These are phyloP conservation scores for Austroboletus novae-zelandiae DNA, from an alignment of 1,284 basidiomycete genomes.

Conservation along the genomic window DNA sequence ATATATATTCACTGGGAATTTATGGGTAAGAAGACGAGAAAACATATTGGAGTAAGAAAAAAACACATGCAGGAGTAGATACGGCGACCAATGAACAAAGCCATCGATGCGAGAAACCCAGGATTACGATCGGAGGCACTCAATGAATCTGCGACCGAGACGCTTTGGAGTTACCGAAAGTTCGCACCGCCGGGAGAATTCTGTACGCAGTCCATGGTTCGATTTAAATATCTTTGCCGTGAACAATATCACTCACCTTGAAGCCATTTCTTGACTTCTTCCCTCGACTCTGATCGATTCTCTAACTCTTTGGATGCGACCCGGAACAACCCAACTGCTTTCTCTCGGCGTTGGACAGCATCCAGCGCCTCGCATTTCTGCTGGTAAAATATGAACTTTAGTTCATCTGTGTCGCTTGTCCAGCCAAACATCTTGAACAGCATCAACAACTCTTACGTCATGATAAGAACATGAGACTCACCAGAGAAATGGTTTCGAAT, in stretches of 20 bases:
- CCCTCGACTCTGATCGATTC: not conserved
- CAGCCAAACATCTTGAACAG: not conserved
- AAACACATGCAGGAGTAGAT: no score
- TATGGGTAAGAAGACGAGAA: no score
- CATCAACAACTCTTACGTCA: not conserved
- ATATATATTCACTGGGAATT: no score
- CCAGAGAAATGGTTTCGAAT: not conserved
- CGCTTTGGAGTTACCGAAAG: no score
- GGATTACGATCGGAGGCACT: no score
- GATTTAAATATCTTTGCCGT: no score
- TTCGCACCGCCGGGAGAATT: no score
- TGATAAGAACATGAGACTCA: not conserved
- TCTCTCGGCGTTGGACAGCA: not conserved
- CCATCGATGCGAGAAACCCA: no score
- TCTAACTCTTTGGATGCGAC: not conserved
- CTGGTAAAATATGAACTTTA: not conserved
- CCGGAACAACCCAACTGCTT: not conserved
- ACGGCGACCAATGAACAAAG: no score
- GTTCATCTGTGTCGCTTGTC: not conserved
- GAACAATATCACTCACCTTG: not conserved
- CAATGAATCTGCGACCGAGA: no score
- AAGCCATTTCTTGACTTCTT: not conserved
- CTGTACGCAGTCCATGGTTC: no score
- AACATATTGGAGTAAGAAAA: no score
- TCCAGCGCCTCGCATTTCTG: not conserved